These are phyloP conservation scores for Serendipita sp. DNA, from an alignment of 768 basidiomycete genomes.

Conservation along the genomic window DNA sequence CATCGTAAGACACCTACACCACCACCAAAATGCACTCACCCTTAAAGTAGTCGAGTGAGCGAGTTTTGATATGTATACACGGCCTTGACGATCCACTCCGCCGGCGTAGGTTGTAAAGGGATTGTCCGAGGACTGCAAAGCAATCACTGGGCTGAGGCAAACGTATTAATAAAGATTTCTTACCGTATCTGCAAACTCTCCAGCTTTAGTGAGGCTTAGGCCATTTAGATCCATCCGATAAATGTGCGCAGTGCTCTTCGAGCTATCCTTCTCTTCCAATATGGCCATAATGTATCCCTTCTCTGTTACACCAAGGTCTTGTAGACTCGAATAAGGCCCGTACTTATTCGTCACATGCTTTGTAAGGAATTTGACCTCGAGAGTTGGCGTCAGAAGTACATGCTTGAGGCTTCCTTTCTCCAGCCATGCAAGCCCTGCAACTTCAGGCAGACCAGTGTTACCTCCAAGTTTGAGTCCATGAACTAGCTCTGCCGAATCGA, in stretches of 20 bases:
- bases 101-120: constrained; percentile 43
- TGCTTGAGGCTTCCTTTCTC: constrained; percentile 31
- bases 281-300: constrained; percentile 48
- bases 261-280: constrained; percentile 9
- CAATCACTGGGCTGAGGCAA: constrained; percentile 2
- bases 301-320: constrained; percentile 43
- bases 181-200: constrained; percentile 44
- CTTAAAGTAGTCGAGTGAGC: constrained; percentile 45
- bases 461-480: background rate
- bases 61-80: constrained; percentile 42
- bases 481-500: constrained; percentile 13
- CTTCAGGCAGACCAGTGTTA: background rate
- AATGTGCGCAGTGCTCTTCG: constrained; percentile 41
- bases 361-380: constrained; percentile 27
- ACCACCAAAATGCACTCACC: constrained; percentile 25
- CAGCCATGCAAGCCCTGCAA: constrained; percentile 34
- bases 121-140: constrained; percentile 22
- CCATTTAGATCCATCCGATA: constrained; percentile 34
- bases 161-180: constrained; percentile 13
- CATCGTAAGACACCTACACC: background rate
- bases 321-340: constrained; percentile 32
- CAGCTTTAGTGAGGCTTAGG: constrained; percentile 24
- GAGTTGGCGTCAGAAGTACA: constrained; percentile 33
- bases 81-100: constrained; percentile 32
- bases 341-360: constrained; percentile 26